Evolutionary conservation across 208 protist species (phyloP).

Genomic region (Leptomonas pyrrhocoris): DNA sequence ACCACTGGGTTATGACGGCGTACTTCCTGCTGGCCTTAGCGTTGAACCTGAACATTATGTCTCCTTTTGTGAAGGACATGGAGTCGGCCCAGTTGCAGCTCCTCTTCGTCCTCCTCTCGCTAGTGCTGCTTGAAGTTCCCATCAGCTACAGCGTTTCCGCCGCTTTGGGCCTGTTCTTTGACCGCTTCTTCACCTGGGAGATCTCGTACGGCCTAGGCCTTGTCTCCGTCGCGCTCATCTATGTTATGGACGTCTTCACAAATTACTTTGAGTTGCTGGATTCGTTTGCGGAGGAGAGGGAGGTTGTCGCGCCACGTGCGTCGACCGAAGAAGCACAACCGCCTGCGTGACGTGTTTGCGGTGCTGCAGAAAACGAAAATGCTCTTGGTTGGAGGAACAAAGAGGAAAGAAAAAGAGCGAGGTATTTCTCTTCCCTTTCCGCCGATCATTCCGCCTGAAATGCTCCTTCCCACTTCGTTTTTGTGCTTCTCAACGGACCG

Average conservation of each 20-base stretch:
- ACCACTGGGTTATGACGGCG: slow-evolving; percentile 27
- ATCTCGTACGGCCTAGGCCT: slow-evolving; percentile 31
- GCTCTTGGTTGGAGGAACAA: too few species aligned
- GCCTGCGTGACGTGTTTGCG: neutral
- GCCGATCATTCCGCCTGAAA: too few species aligned
- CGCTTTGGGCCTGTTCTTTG: slow-evolving; percentile 29
- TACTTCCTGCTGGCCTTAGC: slow-evolving; percentile 26
- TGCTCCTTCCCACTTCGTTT: too few species aligned
- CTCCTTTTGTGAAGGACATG: slow-evolving; percentile 25
- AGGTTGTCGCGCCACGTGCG: slow-evolving; percentile 21
- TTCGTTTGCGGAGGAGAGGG: slow-evolving; percentile 31
- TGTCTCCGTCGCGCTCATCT: slow-evolving; percentile 11
- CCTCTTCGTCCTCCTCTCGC: slow-evolving; percentile 27
- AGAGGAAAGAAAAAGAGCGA: too few species aligned
- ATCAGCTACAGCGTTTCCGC: slow-evolving; percentile 24
- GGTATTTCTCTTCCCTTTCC: too few species aligned
- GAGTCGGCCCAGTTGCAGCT: slow-evolving; percentile 23
- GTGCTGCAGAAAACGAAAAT: too few species aligned
- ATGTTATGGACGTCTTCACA: slow-evolving; percentile 22
- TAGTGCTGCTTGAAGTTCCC: slow-evolving; percentile 29
- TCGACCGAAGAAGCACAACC: slow-evolving; percentile 3
- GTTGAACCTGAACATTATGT: slow-evolving; percentile 31
- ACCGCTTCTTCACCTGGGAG: slow-evolving; percentile 30
- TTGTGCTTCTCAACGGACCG: too few species aligned
- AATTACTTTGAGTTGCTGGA: slow-evolving; percentile 23